Conservation (phyloP, 805 yeast species). For the Barnettozyma siamensis region DNA sequence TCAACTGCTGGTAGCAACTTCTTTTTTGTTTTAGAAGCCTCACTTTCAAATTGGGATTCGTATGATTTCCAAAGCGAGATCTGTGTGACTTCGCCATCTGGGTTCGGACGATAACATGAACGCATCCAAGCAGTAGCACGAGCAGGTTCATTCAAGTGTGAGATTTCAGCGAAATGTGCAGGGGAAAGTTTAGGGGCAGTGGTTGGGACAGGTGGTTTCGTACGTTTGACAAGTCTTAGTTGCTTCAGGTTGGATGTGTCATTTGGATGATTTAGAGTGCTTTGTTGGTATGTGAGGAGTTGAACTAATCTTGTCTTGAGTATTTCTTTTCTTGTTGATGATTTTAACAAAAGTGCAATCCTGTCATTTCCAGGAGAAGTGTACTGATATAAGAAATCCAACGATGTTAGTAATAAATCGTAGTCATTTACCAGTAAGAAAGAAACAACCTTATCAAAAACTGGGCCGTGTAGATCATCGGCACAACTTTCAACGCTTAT, state of each 20-base stretch:
- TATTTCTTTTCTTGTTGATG: slow-evolving; percentile 43
- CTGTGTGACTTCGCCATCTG: slow-evolving; percentile 85
- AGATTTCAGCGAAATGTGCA: slow-evolving; percentile 52
- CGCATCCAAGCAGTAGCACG: slow-evolving; percentile 95
- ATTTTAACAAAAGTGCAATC: slow-evolving; percentile 44
- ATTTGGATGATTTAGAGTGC: slow-evolving; percentile 30
- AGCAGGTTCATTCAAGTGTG: slow-evolving; percentile 71
- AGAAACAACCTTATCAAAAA: slow-evolving; percentile 51
- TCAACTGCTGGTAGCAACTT: slow-evolving; percentile 90
- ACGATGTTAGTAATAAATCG: slow-evolving; percentile 64
- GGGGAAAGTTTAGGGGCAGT: slow-evolving; percentile 56
- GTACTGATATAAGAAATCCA: slow-evolving; percentile 81
- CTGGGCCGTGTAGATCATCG: slow-evolving; percentile 37
- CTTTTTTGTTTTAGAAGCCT: slow-evolving; percentile 43
- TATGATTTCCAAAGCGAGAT: slow-evolving; percentile 94
- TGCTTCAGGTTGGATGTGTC: slow-evolving; percentile 20
- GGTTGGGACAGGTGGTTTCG: slow-evolving; percentile 59
- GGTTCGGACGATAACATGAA: slow-evolving; percentile 76
- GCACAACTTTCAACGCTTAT: slow-evolving; percentile 44
- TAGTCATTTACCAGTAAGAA: slow-evolving; percentile 58
- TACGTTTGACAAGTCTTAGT: slow-evolving; percentile 45
- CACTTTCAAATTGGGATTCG: slow-evolving; percentile 75
- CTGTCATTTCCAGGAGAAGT: slow-evolving; percentile 57
- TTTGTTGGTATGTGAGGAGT: slow-evolving; percentile 45
- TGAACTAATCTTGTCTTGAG: slow-evolving; percentile 58